Evolutionary conservation across 73 alveolate genomes (phyloP).

Genomic region (Uronychia binucleata): DNA sequence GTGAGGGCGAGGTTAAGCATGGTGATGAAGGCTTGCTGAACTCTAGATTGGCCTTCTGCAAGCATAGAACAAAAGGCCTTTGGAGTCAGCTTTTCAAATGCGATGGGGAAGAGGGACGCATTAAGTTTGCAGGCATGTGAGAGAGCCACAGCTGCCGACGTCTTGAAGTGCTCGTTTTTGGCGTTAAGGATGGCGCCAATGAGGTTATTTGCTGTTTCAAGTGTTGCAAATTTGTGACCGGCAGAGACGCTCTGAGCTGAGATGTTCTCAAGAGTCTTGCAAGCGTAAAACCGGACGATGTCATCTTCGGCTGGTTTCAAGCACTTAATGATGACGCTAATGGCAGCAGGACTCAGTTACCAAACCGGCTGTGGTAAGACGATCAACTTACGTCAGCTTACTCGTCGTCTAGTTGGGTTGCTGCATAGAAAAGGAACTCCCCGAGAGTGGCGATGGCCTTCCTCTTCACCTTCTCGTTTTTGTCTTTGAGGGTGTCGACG

Average conservation of each 20-base stretch:
- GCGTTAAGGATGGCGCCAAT: conserved; percentile 52
- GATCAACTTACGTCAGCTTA: too few relatives aligned
- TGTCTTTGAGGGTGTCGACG: too few relatives aligned
- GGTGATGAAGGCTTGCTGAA: conserved; percentile 80
- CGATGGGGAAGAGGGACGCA: conserved; percentile 49
- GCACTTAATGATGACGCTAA: conserved; percentile 67
- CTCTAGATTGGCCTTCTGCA: conserved; percentile 67
- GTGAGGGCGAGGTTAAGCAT: conserved; percentile 64
- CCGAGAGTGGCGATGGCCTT: conserved; percentile 98
- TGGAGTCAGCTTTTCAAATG: conserved; percentile 69
- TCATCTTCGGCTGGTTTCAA: conserved; percentile 84
- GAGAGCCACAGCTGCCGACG: conserved; percentile 76
- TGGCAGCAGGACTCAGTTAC: conserved; percentile 79
- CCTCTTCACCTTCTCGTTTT: conserved; percentile 79
- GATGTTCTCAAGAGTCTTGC: conserved; percentile 96
- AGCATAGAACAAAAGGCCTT: conserved; percentile 46
- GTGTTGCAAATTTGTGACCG: conserved; percentile 78
- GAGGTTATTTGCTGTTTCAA: conserved; percentile 61
- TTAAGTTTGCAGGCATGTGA: conserved; percentile 70
- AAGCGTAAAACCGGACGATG: conserved; percentile 91
- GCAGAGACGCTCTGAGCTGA: conserved; percentile 75
- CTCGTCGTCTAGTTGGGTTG: conserved; percentile 97
- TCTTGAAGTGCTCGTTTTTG: conserved; percentile 64
- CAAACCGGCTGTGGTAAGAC: conserved; percentile 76
- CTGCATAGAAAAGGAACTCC: conserved; percentile 98